Evolutionary conservation across 148 eudicot genomes (phyloP), one percentile per base, ranked within the genome.

Genomic region (Diospyros kaki): DNA sequence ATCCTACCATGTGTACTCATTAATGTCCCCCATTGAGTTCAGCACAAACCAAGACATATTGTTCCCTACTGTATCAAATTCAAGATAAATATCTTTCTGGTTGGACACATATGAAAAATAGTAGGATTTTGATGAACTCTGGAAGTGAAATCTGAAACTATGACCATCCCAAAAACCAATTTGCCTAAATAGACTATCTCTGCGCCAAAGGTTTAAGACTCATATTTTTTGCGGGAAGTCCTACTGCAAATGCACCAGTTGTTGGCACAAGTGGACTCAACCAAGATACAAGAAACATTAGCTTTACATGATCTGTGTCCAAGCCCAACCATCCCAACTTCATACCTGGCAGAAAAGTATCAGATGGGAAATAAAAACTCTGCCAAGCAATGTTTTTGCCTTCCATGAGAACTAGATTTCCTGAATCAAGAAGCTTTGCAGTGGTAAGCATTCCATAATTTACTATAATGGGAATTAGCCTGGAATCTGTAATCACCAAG

Each of bases 291-390:
- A 79, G 71, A 18, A 69, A 40, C 66, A 41, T 39, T 13, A 40
- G 43, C 42, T 51, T 8, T 62, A 5, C 5, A 2, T 7, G 3
- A 6, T 28, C 55, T 9, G 52, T 74, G 3, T 4, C 69, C 4
- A 61, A 17, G 17, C 41, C 39, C 52, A 67, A 38, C 13, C 6
- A 10, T 9, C 82, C 78, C 44, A 79, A 55, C 41, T 79, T 74
- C 74, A 58, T 74, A 18, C 82, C 75, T 10, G 77, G 69, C 4
- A 79, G 58, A 44, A 50, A 69, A 1, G 75, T 68, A 14, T 79
- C 74, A 28, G 56, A 8, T 5, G 82, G 82, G 61, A 51, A 67
- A 62, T 79, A 74, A 69, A 79, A 79, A 61, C 82, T 79, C n/a
- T 79, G 74, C 82, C 82, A 79, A 38, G 74, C 40, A 7, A 59